Conservation (phyloP, 106 monocot genomes). For the Allium fistulosum region DNA sequence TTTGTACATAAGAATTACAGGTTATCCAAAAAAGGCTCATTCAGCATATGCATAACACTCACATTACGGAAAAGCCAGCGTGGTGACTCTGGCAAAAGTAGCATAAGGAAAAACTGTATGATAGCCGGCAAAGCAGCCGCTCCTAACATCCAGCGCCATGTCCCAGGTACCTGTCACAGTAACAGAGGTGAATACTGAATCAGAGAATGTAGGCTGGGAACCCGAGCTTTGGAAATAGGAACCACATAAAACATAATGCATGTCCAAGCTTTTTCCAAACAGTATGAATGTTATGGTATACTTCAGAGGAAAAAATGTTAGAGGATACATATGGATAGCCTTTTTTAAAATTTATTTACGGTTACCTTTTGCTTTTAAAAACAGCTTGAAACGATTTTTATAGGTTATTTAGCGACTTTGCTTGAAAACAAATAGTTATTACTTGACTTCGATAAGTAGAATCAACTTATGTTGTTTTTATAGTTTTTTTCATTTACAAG, state of each 20-base stretch:
- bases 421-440: too few species aligned
- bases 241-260: background rate
- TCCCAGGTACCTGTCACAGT: constrained; percentile 46
- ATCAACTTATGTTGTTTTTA: too few species aligned
- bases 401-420: too few species aligned
- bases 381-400: too few species aligned
- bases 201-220: background rate
- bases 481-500: too few species aligned
- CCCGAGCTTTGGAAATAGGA: background rate
- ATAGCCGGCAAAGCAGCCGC: constrained; percentile 67
- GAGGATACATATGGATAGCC: too few species aligned
- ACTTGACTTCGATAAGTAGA: too few species aligned
- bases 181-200: background rate
- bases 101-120: constrained; percentile 65
- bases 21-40: background rate
- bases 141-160: constrained; percentile 90
- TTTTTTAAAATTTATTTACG: too few species aligned
- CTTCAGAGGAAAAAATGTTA: too few species aligned
- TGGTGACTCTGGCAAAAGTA: constrained; percentile 67
- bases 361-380: too few species aligned
- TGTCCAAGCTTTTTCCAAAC: background rate
- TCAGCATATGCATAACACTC: background rate
- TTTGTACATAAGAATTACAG: background rate
- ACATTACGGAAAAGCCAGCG: constrained; percentile 75
- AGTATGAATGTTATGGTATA: background rate